Base-by-base conservation (phyloP, 2,329 filamentous ascomycete species). In the Davidsoniella eucalypti region DNA sequence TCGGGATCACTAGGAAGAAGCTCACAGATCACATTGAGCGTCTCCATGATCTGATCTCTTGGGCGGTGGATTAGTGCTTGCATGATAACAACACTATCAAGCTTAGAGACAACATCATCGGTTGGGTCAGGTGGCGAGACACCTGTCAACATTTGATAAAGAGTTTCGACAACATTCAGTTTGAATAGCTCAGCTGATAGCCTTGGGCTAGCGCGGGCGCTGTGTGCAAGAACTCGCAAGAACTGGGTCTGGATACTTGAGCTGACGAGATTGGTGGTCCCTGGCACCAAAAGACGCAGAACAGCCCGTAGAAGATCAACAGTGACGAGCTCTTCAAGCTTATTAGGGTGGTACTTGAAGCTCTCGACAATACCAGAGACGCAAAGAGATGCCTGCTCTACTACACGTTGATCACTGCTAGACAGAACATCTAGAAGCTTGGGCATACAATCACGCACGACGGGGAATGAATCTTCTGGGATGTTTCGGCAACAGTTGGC, bases 401-500 rank as follows among this genome's bases (percentile, higher is more conserved):
- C 88, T 14, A 98, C 93, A 56, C 90, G 85, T 60, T 95, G 92
- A 61, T 98, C 92, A 64, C 76, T 95, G 68, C 90, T 96, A 51
- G 77, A 78, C 38, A 98, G 71, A 12, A 96, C 92, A 59, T 87
- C 87, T 52, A 94, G 78, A 29, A 98, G 73, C 23, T 87, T 95
- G 5, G 88, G 88, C 92, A 98, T 98, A 40, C 95, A 92, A 64
- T 95, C 88, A 60, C 82, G 79, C 45, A 98, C 84, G 8, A 93
- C 88, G 1, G 80, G 71, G 61, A 98, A 98, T 0, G 87, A 93
- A 59, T 96, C 92, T 58, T 90, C 83, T 1, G 88, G 86, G 16
- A 98, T 92, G 61, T 95, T 95, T 55, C 92, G 84, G 64, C 93
- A 98, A 68, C 92, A 98, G 61, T 98, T 98, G 51, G 92, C 93